phyloP scores from a whole-genome alignment of 78 protist genomes.

The Emiliania huxleyi region DNA sequence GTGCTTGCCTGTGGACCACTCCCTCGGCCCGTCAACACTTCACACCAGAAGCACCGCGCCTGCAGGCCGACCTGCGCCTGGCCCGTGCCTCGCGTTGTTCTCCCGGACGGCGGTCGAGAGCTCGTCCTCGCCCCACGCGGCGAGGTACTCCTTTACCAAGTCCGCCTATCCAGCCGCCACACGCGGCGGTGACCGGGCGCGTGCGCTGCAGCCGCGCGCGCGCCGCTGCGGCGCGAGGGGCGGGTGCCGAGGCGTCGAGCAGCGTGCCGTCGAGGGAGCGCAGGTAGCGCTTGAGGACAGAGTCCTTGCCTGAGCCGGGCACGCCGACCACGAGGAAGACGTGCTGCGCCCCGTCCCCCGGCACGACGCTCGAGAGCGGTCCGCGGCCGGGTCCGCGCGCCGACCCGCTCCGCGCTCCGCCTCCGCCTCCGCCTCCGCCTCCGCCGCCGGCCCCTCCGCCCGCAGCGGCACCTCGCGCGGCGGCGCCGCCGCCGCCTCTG shows the following conservation, averaged over 20 bases:
- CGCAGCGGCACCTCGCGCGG: no score
- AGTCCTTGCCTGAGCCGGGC: conserved; percentile 22
- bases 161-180: no score
- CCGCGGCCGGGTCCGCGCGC: not conserved
- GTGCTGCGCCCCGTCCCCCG: not conserved
- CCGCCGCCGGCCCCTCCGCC: no score
- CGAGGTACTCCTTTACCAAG: not conserved
- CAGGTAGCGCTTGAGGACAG: not conserved
- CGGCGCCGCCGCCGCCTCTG: no score
- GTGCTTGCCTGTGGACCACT: not conserved
- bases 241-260: not conserved
- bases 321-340: not conserved
- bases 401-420: no score
- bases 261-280: not conserved
- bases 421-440: no score
- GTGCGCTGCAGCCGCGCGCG: no score
- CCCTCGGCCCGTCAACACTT: no score
- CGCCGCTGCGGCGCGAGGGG: no score
- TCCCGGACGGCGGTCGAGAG: not conserved
- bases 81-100: not conserved
- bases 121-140: conserved; percentile 8
- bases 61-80: no score
- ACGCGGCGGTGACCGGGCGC: no score
- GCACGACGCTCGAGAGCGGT: not conserved
- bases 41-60: no score